Evolutionary conservation across 176 grass and related monocot genomes (phyloP), one percentile per base, ranked within the genome.

Genomic region (Calamus simplicifolius): DNA sequence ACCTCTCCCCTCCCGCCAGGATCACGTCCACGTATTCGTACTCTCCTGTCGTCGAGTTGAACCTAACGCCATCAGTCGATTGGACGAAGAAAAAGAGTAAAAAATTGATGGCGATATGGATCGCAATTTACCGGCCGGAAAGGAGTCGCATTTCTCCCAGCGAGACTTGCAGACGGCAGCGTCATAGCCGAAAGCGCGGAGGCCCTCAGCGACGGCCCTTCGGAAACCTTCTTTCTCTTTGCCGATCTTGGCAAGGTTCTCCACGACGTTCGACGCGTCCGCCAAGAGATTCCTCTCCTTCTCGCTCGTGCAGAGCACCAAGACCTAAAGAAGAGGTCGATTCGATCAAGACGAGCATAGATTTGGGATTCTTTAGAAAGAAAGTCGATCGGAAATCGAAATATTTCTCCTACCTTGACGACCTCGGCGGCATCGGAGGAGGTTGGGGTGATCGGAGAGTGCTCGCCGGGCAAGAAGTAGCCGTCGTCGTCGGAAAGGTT

Each of bases 281-380:
- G 87, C 92, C 4, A 97, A 80, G 30, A 97, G 75, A 78, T 97
- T 97, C 54, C 91, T 82, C n/a, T 97, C 92, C n/a, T 75, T 64
- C 56, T 88, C 68, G 30, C 64, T 91, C 25, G 83, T 54, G 67
- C 92, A 97, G 57, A 85, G 72, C 65, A 85, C 87, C 26, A 97
- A 72, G 19, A 84, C 86, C 92, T 97, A 84, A 5, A 18, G 25
- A 12, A n/a, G 35, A 43, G 35, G 12, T 12, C 35, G 35, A 43
- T 43, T 12, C 35, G 35, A 13, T 43, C 35, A 17, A n/a, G 29
- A 66, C 66, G 12, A 57, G 15, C 5, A 66, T 18, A 67, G 50
- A 8, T 43, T 43, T 12, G 35, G 35, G 6, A 43, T 43, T 10
- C 8, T 66, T 67, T 21, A 53, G n/a, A 52, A 51, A 25, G 7